phyloP scores from a whole-genome alignment of 116 monocot genomes.

The Papilionanthe hybrid region DNA sequence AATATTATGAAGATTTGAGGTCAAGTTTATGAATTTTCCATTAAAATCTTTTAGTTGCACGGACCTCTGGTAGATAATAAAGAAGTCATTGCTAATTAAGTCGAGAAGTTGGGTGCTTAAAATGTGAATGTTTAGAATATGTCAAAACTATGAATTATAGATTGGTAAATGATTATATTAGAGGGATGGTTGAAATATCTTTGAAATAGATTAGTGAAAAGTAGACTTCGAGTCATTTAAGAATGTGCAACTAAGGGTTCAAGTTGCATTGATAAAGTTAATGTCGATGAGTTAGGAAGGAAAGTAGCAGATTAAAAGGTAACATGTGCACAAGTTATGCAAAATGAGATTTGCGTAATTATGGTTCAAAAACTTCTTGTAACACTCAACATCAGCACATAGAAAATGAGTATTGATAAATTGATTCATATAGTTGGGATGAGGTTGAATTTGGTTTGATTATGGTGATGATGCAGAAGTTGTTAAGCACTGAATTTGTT shows the following conservation, averaged over 20 bases:
- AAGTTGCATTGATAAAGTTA: background rate
- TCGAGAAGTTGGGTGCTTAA: background rate
- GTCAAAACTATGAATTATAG: background rate
- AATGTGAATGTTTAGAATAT: background rate
- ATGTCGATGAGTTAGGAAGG: background rate
- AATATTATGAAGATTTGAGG: background rate
- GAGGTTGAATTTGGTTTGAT: background rate
- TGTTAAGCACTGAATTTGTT: background rate
- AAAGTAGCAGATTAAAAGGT: background rate
- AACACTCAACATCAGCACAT: background rate
- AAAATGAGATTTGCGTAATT: background rate
- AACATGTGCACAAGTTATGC: background rate
- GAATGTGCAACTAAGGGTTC: background rate
- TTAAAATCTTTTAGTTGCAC: background rate
- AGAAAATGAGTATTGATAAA: background rate
- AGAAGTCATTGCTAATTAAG: background rate
- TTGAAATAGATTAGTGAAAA: background rate
- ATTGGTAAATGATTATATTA: background rate
- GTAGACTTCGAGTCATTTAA: background rate
- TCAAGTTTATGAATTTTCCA: background rate
- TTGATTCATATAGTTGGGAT: background rate
- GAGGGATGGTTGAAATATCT: background rate
- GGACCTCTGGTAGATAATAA: background rate
- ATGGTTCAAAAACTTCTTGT: background rate
- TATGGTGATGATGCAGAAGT: background rate